A percentile compares a stretch with the other conserved stretches of the same genome.
phyloP scores from a whole-genome alignment of 768 basidiomycete genomes.

The Phanerodontia chrysosporium region DNA sequence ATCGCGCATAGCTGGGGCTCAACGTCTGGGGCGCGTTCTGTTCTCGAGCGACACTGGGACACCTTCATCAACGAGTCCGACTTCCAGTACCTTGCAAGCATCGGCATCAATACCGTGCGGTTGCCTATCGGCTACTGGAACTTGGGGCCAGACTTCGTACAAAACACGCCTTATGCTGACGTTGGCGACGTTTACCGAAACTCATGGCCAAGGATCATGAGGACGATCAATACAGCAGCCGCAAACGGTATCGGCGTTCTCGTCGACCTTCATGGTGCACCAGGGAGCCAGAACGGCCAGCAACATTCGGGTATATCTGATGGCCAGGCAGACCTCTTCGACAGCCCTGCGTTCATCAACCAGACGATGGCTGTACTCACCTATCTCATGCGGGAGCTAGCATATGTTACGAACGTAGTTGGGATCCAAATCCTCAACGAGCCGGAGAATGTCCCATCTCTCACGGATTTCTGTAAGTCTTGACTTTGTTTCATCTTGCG shows the following conservation, averaged over 20 bases:
- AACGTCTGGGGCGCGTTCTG: slow-evolving; percentile 36
- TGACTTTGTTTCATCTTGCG: slow-evolving; percentile 2
- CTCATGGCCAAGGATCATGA: slow-evolving; percentile 40
- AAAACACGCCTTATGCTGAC: slow-evolving; percentile 35
- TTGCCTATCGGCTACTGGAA: slow-evolving; percentile 53
- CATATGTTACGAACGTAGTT: slow-evolving; percentile 35
- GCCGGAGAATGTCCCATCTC: slow-evolving; percentile 41
- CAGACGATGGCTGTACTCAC: slow-evolving; percentile 40
- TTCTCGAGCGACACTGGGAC: slow-evolving; percentile 73
- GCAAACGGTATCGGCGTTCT: slow-evolving; percentile 42
- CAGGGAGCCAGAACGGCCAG: slow-evolving; percentile 43
- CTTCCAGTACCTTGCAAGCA: slow-evolving; percentile 53
- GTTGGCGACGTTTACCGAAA: slow-evolving; percentile 40
- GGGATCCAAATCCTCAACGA: slow-evolving; percentile 50
- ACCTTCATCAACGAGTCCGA: slow-evolving; percentile 63
- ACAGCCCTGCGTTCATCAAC: slow-evolving; percentile 29
- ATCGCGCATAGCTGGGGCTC: slow-evolving; percentile 62
- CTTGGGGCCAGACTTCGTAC: slow-evolving; percentile 33
- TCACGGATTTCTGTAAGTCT: slow-evolving; percentile 39
- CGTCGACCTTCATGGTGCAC: slow-evolving; percentile 51
- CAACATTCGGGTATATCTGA: slow-evolving; percentile 43
- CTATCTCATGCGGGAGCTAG: slow-evolving; percentile 28
- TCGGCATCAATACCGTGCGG: slow-evolving; percentile 59
- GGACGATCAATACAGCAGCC: slow-evolving; percentile 40
- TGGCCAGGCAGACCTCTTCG: slow-evolving; percentile 36